Conservation (phyloP, 345 rosid genomes). For the Salix udensis region DNA sequence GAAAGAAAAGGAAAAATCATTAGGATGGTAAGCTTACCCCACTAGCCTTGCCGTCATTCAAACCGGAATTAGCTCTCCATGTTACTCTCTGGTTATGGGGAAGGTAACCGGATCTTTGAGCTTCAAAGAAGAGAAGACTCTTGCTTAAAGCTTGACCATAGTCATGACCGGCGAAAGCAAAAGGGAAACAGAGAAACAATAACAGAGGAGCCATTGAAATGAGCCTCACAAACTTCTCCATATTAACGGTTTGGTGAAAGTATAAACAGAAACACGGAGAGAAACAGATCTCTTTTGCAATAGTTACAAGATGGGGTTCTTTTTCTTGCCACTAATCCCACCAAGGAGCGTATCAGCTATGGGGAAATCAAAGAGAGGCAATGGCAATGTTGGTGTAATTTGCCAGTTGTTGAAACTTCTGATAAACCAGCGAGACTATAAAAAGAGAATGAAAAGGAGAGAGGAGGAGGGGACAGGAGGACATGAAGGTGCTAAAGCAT, state of each 20-base stretch:
- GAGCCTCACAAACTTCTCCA: constrained; percentile 34
- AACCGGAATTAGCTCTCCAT: constrained; percentile 93
- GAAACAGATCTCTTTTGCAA: constrained; percentile 11
- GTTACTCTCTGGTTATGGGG: constrained; percentile 81
- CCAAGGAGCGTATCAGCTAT: not conserved
- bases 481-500: constrained; percentile 18
- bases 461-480: constrained; percentile 26
- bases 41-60: constrained; percentile 88
- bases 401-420: constrained; percentile 37
- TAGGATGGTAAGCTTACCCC: constrained; percentile 53
- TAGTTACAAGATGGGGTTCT: constrained; percentile 13
- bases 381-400: constrained; percentile 41
- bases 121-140: constrained; percentile 94
- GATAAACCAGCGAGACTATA: constrained; percentile 27
- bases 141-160: constrained; percentile 87
- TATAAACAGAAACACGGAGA: not conserved
- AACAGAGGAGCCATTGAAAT: constrained; percentile 43
- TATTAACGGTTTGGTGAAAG: not conserved
- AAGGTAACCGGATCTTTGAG: constrained; percentile 93
- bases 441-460: not conserved
- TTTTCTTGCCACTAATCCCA: constrained; percentile 12
- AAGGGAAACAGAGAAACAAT: constrained; percentile 54
- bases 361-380: not conserved
- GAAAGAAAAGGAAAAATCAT: not conserved
- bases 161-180: constrained; percentile 75